Base-by-base conservation (phyloP, 176 grass and related monocot species). In the Zea luxurians region DNA sequence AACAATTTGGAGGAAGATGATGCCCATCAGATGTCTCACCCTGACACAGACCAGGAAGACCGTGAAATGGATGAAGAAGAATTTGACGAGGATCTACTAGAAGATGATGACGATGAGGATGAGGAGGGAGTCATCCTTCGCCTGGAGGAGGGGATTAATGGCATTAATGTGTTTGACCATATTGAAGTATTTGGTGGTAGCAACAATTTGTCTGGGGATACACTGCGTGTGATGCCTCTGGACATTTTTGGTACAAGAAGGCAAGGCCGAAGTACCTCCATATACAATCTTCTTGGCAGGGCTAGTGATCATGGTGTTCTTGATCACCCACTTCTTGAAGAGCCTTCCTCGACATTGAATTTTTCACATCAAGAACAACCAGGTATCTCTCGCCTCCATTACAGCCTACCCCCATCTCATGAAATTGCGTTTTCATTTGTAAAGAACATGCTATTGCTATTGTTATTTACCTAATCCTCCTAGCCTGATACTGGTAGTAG, bases 121-220 rank as follows among this genome's bases (percentile, higher is more conserved):
- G 95, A 97, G 53, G 92, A 99, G 86, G 96, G 90, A 63, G 96
- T 98, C 18, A 95, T 99, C 65, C 84, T 95, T 70, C 87, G 92
- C 20, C 78, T 99, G 1, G 96, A 99, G 76, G 96, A 99, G 81
- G 96, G 96, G 7, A 93, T 99, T 78, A 99, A 89, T 78, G 96
- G 96, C 68, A 92, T 99, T 82, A 99, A 99, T 95, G 92, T 99
- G 67, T 99, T 99, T 71, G 96, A 99, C 48, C 96, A 99, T 77
- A 96, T 99, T 66, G 96, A 99, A 77, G 92, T 99, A 75, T 91
- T 95, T 79, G 86, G 96, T 48, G 82, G 87, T 49, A 84, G 81
- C 62, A 92, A 87, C 50, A 90, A 88, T 79, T 82, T 92, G 7
- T 61, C 89, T 80, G 88, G 78, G 8, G 93, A 97, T 79, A 93